Base-by-base conservation (phyloP, 2,329 filamentous ascomycete genomes). In the Cladobotryum mycophilum region DNA sequence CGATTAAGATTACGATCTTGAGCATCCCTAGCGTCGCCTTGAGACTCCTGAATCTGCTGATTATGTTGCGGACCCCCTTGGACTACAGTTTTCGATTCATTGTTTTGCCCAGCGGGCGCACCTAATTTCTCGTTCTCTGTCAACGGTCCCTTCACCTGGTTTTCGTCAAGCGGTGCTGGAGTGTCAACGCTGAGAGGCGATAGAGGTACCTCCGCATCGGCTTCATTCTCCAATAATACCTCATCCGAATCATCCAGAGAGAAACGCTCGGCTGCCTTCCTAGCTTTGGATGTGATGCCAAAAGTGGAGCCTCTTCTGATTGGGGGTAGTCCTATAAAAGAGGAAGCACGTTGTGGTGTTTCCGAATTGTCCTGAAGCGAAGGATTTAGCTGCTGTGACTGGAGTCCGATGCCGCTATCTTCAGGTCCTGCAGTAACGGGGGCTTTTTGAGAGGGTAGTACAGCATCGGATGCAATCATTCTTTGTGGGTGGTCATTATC, bases 241-340 rank as follows among this genome's bases (percentile, higher is more conserved):
- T 30, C 25, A 30, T 30, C 25, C 9, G 25, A 30, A 8, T 30
- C 25, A 11, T 64, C 61, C 4, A 64, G 53, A 4, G 66, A 61
- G 51, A 66, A 61, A 22, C 60, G 62, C 42, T 64, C 65, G 11
- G 59, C 59, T 8, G 66, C 68, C 50, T 67, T 70, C 49, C 60
- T 65, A 35, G 63, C 63, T 49, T 60, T 64, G 33, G 63, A 56
- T 18, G 57, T 63, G 15, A 76, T 56, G 15, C 75, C 76, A 62
- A 84, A 79, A 3, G 77, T 79, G 14, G 81, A 83, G 13, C 72
- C 74, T 33, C 79, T 72, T 42, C 79, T 73, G 52, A 84, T 81
- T 1, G 78, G 79, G 3, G 81, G 81, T 36, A 85, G 63, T 1
- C 78, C 78, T 18, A 76, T 67, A 55, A 84, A 84, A 1, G 78